These are phyloP conservation scores for Xylariales sp. DNA, from an alignment of 2,329 filamentous ascomycete species.

Conservation along the genomic window DNA sequence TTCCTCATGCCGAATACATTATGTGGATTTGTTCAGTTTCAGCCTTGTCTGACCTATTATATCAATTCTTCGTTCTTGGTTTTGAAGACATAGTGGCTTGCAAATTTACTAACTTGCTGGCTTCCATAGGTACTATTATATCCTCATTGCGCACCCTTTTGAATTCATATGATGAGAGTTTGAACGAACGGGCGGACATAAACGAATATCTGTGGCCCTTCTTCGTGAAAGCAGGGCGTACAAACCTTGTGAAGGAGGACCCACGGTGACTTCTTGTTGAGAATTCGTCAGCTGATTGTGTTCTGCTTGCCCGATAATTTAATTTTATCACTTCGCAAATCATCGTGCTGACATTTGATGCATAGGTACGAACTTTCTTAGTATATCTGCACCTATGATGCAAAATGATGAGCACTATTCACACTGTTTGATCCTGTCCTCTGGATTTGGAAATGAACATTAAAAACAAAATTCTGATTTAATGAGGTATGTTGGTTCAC, in stretches of 20 bases:
- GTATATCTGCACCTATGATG: no score
- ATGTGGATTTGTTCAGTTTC: slow-evolving; percentile 65
- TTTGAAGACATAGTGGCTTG: slow-evolving; percentile 8
- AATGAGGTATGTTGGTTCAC: slow-evolving; percentile 25
- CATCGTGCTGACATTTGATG: no score
- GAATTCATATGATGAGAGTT: slow-evolving; percentile 52
- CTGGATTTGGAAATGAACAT: slow-evolving; percentile 30
- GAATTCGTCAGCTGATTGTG: slow-evolving; percentile 61
- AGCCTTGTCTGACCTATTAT: slow-evolving; percentile 60
- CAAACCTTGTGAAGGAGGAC: slow-evolving; percentile 54
- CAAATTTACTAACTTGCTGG: slow-evolving; percentile 31
- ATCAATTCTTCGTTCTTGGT: slow-evolving; percentile 16
- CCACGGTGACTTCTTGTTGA: slow-evolving; percentile 56
- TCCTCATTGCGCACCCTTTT: slow-evolving; percentile 7
- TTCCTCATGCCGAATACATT: slow-evolving; percentile 64
- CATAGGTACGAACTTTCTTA: no score
- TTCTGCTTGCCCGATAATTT: no score
- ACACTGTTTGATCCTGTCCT: slow-evolving; percentile 33
- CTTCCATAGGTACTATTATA: slow-evolving; percentile 40
- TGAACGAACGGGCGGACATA: slow-evolving; percentile 71
- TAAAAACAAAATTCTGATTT: slow-evolving; percentile 30
- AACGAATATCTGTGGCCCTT: slow-evolving; percentile 47
- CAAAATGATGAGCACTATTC: slow-evolving; percentile 33
- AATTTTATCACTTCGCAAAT: no score
- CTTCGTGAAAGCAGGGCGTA: slow-evolving; percentile 54